These are phyloP conservation scores for Lycium ferocissimum DNA, from an alignment of 257 asterid genomes.

Conservation along the genomic window DNA sequence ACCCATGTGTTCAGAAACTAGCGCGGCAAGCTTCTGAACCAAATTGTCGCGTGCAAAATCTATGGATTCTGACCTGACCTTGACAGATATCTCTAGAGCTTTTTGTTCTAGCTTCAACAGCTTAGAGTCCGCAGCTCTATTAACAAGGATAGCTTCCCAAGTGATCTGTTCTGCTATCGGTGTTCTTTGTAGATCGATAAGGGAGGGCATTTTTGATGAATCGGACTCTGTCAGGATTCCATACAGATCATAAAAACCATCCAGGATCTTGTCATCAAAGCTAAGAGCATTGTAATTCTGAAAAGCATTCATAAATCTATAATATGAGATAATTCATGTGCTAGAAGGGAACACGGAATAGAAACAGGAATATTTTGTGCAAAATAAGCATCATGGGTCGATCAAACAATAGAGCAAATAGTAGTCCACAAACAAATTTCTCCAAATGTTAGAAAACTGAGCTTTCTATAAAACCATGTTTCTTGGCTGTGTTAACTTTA, in stretches of 20 bases:
- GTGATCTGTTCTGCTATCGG: slow-evolving; percentile 64
- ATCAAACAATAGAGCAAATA: slow-evolving; percentile 25
- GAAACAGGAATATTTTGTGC: slow-evolving; percentile 2
- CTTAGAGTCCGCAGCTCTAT: slow-evolving; percentile 73
- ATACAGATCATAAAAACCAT: slow-evolving; percentile 89
- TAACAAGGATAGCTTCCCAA: slow-evolving; percentile 94
- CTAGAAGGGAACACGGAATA: slow-evolving; percentile 45
- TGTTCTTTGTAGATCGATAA: slow-evolving; percentile 81
- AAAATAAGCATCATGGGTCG: neutral
- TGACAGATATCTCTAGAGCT: slow-evolving; percentile 71
- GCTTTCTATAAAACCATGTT: neutral
- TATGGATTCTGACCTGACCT: slow-evolving; percentile 54
- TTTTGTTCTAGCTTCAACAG: slow-evolving; percentile 77
- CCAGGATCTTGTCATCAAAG: slow-evolving; percentile 94
- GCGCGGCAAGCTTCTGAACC: slow-evolving; percentile 70
- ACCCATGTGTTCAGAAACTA: slow-evolving; percentile 93
- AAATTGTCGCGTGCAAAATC: slow-evolving; percentile 47
- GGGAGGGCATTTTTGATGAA: slow-evolving; percentile 91
- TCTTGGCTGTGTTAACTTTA: neutral
- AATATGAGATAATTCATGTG: slow-evolving; percentile 66
- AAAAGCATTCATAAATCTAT: slow-evolving; percentile 79
- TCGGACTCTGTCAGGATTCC: slow-evolving; percentile 69
- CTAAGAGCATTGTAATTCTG: slow-evolving; percentile 96
- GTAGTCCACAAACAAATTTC: neutral
- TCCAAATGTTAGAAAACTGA: slow-evolving; percentile 4